Evolutionary conservation across 2,329 filamentous ascomycete species (phyloP), one percentile per base, ranked within the genome.

Genomic region (Diaporthe vaccinii): DNA sequence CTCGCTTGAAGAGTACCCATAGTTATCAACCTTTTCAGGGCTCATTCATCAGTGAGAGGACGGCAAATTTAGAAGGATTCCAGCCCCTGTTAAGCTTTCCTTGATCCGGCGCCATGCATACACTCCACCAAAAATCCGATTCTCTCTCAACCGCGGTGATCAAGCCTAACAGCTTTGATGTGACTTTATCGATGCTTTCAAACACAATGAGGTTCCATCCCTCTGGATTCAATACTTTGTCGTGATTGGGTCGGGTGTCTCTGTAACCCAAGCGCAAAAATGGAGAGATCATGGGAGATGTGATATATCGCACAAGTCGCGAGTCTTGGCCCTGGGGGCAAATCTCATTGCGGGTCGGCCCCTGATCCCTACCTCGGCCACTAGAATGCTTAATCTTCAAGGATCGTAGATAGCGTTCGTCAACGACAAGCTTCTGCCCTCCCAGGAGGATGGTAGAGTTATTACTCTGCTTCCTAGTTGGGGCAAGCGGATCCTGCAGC

Each of bases 301-400:
- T 53, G 34, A 55, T 9, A 28, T 41, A 69, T 41, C 34, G n/a
- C 15, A 22, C 36, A 25, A 68, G 46, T 46, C 61, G 15, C 22
- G 22, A 31, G 31, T 41, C 49, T 55, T 53, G 34, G n/a, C n/a
- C 15, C 22, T 22, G 65, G 15, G 61, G 65, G 14, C 34, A 12
- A 28, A 39, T 53, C 46, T 20, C 14, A 22, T 31, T 36, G 15
- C n/a, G 49, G 65, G 34, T 22, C 20, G 49, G 36, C 49, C 65
- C 65, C 65, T 69, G 65, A 31, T 69, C 65, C 65, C 36, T 41
- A 41, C 65, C 34, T 39, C 65, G 49, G 49, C 65, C 65, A 25
- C 65, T 69, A 69, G 65, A 69, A 41, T 55, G 65, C 65, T 69
- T 69, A 55, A 55, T 69, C n/a, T 69, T 20, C 65, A 69, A 34